A percentile compares a stretch with the other conserved stretches of the same genome.
Evolutionary conservation across 805 yeast species (phyloP).

Genomic region (Candida jianshihensis): DNA sequence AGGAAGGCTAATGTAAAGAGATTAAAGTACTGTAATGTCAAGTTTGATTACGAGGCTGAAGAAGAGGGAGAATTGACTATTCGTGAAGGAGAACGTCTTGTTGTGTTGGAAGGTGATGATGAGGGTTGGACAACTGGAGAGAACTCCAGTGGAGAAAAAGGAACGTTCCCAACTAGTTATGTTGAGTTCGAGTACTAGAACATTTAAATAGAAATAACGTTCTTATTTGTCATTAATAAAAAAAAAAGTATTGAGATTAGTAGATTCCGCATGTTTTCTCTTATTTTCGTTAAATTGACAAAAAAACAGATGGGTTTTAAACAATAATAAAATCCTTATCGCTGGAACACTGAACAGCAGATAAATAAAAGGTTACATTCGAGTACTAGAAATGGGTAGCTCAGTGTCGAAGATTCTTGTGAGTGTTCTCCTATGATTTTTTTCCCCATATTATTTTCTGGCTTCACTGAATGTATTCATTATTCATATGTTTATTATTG

Average conservation of each 20-base stretch:
- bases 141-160: constrained; percentile 47
- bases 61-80: constrained; percentile 78
- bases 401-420: constrained; percentile 27
- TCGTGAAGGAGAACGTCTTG: constrained; percentile 64
- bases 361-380: no score
- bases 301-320: no score
- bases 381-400: constrained; percentile 29
- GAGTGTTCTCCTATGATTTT: constrained; percentile 4
- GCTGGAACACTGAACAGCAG: no score
- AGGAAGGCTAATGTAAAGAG: constrained; percentile 12
- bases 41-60: constrained; percentile 23
- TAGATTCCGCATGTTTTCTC: no score
- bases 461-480: no score
- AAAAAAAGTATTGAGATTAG: no score
- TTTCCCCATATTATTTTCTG: no score
- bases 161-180: constrained; percentile 78
- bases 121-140: constrained; percentile 98
- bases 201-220: neutral
- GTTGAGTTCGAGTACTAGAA: constrained; percentile 12
- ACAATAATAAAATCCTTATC: no score
- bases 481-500: no score
- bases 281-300: no score
- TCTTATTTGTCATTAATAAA: no score
- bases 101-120: constrained; percentile 61
- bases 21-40: constrained; percentile 14